Evolutionary conservation across 116 monocot genomes (phyloP).

Genomic region (Zostera marina): DNA sequence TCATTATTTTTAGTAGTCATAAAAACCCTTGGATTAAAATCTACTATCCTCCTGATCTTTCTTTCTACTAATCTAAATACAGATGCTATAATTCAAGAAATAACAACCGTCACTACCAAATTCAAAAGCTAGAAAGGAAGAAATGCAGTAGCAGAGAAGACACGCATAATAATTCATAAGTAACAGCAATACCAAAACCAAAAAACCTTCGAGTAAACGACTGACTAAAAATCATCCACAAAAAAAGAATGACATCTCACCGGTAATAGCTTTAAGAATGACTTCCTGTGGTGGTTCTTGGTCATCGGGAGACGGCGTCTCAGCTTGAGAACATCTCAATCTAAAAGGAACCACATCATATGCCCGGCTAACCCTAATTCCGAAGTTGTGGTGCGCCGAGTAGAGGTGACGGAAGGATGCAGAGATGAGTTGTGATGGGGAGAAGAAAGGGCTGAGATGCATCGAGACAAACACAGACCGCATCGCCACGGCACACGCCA

Average conservation of each 20-base stretch:
- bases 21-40: too few relatives aligned
- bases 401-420: not conserved
- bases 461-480: slow-evolving; percentile 17
- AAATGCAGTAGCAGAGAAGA: too few relatives aligned
- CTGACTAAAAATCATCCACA: not conserved
- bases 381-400: slow-evolving; percentile 1
- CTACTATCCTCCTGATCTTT: too few relatives aligned
- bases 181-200: too few relatives aligned
- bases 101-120: too few relatives aligned
- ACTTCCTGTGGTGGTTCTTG: slow-evolving; percentile 66
- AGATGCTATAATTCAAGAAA: too few relatives aligned
- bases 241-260: slow-evolving; percentile 14
- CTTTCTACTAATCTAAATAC: too few relatives aligned
- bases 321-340: slow-evolving; percentile 18
- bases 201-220: too few relatives aligned
- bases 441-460: slow-evolving; percentile 12
- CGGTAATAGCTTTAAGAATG: slow-evolving; percentile 71
- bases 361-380: not conserved
- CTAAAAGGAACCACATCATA: not conserved
- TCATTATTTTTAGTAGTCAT: too few relatives aligned
- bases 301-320: slow-evolving; percentile 17
- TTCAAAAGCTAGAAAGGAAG: too few relatives aligned
- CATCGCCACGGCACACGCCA: slow-evolving; percentile 23
- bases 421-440: not conserved
- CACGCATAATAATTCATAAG: too few relatives aligned